Evolutionary conservation across 2,329 filamentous ascomycete species (phyloP).

Genomic region (Colletotrichum tamarilloi): DNA sequence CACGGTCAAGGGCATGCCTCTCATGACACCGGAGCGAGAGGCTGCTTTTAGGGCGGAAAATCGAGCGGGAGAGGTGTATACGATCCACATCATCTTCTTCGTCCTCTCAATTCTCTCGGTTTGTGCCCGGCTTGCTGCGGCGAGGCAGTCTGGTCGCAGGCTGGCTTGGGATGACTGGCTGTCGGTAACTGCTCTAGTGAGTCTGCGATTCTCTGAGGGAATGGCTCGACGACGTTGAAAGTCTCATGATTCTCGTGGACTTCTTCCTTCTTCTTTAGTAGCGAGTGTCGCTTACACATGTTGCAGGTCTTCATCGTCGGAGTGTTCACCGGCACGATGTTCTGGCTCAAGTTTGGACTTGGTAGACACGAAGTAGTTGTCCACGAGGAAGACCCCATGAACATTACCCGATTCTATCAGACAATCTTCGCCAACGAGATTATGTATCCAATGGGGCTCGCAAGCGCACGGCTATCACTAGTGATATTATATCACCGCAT

Average conservation of each 20-base stretch:
- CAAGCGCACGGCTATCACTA: conserved; percentile 17
- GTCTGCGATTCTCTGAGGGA: not conserved
- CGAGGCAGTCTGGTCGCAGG: conserved; percentile 6
- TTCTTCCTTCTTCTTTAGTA: not conserved
- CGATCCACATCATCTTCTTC: conserved; percentile 17
- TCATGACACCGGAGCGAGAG: conserved; percentile 10
- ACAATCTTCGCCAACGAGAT: conserved; percentile 33
- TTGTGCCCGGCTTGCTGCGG: conserved; percentile 4
- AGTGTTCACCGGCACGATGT: conserved; percentile 24
- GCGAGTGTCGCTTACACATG: not conserved
- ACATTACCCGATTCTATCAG: conserved; percentile 16
- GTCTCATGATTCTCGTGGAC: too few species aligned
- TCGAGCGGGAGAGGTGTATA: conserved; percentile 14
- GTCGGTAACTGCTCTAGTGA: conserved; percentile 15
- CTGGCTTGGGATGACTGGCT: conserved; percentile 26
- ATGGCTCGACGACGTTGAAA: not conserved
- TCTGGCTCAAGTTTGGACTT: conserved; percentile 28
- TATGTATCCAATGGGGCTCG: conserved; percentile 15
- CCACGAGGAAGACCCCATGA: conserved; percentile 22
- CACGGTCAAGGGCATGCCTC: conserved; percentile 18
- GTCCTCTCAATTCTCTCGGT: conserved; percentile 16
- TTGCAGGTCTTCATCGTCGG: conserved; percentile 13
- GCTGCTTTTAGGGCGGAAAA: conserved; percentile 25
- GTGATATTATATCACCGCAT: conserved; percentile 27
- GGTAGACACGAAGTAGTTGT: conserved; percentile 24